These are phyloP conservation scores for Paramecium octaurelia DNA, from an alignment of 73 alveolate genomes.

Conservation along the genomic window DNA sequence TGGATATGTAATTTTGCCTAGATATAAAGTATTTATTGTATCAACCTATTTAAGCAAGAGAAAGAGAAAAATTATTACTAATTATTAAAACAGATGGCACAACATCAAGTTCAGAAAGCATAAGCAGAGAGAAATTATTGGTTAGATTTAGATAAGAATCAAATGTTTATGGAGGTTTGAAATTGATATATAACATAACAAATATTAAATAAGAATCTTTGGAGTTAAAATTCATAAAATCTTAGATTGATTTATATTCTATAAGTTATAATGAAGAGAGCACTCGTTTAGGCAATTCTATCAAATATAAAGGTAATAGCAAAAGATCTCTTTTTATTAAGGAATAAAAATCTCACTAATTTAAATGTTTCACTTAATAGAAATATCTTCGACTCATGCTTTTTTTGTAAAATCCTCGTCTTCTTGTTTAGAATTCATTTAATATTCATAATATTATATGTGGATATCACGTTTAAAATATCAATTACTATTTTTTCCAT, in stretches of 20 bases:
- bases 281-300: too few species aligned
- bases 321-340: too few species aligned
- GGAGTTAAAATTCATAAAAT: too few species aligned
- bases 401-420: too few species aligned
- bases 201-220: too few species aligned
- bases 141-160: slow-evolving; percentile 6
- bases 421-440: too few species aligned
- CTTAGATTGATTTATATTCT: too few species aligned
- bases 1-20: slow-evolving; percentile 40
- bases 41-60: not conserved
- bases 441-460: not conserved
- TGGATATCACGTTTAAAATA: too few species aligned
- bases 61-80: not conserved
- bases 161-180: not conserved
- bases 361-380: not conserved
- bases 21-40: slow-evolving; percentile 23
- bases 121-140: slow-evolving; percentile 3
- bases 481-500: not conserved
- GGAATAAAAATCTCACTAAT: too few species aligned
- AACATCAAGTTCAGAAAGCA: not conserved
- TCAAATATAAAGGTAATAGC: too few species aligned
- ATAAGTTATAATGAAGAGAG: too few species aligned
- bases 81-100: not conserved
- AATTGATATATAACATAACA: not conserved
- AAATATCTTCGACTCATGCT: not conserved